A percentile compares a stretch with the other conserved stretches of the same genome.
phyloP scores from a whole-genome alignment of 768 basidiomycete genomes.

The Pisolithus marmoratus region DNA sequence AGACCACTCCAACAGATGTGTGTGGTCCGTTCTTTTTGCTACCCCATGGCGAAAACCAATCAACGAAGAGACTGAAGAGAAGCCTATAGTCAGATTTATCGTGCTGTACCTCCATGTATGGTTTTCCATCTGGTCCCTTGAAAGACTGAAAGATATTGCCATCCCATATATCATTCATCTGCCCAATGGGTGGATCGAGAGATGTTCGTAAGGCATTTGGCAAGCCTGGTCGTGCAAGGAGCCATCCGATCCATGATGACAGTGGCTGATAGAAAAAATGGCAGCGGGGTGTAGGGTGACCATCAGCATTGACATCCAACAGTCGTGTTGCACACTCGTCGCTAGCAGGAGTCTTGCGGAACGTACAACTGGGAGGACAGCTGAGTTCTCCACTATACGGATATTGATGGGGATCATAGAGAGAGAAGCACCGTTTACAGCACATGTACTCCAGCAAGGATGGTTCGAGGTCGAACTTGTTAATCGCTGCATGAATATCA shows the following conservation, averaged over 20 bases:
- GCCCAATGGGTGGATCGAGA: not conserved
- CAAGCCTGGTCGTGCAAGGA: slow-evolving; percentile 20
- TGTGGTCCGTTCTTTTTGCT: slow-evolving; percentile 29
- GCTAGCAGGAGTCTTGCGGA: slow-evolving; percentile 11
- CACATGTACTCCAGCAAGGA: too few relatives aligned
- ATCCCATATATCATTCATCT: slow-evolving; percentile 23
- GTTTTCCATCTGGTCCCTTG: slow-evolving; percentile 22
- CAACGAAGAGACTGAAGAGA: slow-evolving; percentile 27
- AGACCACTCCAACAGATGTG: slow-evolving; percentile 22
- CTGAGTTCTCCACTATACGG: too few relatives aligned
- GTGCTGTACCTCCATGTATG: slow-evolving; percentile 10
- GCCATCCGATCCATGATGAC: slow-evolving; percentile 19
- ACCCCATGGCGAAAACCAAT: slow-evolving; percentile 33
- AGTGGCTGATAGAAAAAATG: slow-evolving; percentile 23
- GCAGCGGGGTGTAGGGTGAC: not conserved
- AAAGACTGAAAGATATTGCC: slow-evolving; percentile 18
- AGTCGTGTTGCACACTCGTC: slow-evolving; percentile 4
- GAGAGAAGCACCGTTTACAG: too few relatives aligned
- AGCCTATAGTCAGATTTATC: slow-evolving; percentile 16
- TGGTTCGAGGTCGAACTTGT: too few relatives aligned
- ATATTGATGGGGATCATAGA: too few relatives aligned
- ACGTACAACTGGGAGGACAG: too few relatives aligned
- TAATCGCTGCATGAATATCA: too few relatives aligned
- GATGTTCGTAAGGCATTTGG: slow-evolving; percentile 1
- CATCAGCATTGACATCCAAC: not conserved